phyloP scores from a whole-genome alignment of 78 protist species.

The Bodo saltans region DNA sequence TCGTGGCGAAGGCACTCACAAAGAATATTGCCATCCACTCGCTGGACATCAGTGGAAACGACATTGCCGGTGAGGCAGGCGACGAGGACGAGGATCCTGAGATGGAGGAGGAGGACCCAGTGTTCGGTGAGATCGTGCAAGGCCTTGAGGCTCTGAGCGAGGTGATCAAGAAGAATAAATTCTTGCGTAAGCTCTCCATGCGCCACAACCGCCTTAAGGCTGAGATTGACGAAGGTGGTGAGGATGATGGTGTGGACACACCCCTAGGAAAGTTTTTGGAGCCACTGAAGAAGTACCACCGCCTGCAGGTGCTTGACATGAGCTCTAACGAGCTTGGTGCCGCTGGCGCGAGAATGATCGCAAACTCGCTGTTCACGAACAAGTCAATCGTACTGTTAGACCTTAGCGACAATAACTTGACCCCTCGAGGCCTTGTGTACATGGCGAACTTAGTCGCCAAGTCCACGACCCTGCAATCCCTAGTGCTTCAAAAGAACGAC shows the following conservation, averaged over 20 bases:
- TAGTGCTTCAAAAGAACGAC: not conserved
- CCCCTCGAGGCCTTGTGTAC: not conserved
- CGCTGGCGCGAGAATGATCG: not conserved
- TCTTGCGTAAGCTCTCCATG: not conserved
- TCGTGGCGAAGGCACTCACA: not conserved
- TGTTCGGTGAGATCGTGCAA: not conserved
- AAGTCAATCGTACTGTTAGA: not conserved
- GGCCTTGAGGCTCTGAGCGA: slow-evolving; percentile 15
- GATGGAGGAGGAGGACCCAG: not conserved
- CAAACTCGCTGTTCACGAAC: not conserved
- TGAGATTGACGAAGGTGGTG: not conserved
- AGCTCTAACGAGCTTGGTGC: not conserved
- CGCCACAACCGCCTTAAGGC: not conserved
- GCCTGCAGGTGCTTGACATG: not conserved
- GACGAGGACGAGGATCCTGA: not conserved
- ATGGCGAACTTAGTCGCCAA: not conserved
- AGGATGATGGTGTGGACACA: not conserved
- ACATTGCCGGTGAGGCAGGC: not conserved
- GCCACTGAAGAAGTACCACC: not conserved
- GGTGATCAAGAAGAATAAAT: slow-evolving; percentile 17
- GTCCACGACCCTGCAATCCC: not conserved
- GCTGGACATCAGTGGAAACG: slow-evolving; percentile 6
- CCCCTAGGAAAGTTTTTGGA: not conserved
- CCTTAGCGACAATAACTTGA: not conserved
- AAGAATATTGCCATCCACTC: not conserved